Evolutionary conservation across 139 green algal species (phyloP).

Genomic region (Chlamydomonas schloesseri): DNA sequence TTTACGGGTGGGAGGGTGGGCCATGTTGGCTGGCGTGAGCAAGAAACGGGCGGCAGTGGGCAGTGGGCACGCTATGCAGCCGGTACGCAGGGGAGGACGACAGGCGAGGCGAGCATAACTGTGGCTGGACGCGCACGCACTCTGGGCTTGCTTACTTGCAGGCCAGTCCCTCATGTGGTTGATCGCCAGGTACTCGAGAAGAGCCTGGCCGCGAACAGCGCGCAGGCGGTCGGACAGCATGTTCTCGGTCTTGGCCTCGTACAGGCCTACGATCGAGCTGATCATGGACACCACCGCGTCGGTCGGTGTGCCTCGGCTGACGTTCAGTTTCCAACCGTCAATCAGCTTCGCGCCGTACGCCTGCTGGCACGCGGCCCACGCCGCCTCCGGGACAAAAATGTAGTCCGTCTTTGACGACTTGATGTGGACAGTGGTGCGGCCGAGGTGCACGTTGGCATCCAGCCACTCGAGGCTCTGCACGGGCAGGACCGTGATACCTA

Average conservation of each 20-base stretch:
- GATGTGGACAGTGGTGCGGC: neutral
- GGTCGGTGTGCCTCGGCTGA: neutral
- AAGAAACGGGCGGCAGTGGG: no score
- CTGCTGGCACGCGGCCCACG: neutral
- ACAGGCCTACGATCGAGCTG: neutral
- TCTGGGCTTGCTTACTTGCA: neutral
- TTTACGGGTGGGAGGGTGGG: no score
- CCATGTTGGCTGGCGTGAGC: no score
- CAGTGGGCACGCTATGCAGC: no score
- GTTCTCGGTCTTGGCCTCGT: neutral
- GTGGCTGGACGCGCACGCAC: neutral
- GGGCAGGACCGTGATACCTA: neutral
- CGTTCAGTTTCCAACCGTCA: neutral
- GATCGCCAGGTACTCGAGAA: slow-evolving; percentile 8
- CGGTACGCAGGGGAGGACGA: no score
- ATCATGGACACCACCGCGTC: neutral
- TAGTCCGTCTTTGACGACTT: neutral
- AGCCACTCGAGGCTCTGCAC: neutral
- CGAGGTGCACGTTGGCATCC: neutral
- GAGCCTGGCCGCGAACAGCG: neutral
- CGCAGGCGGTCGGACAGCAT: neutral
- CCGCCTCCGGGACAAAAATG: neutral
- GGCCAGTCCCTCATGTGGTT: neutral
- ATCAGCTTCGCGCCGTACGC: neutral
- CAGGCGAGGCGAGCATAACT: neutral